Conservation (phyloP, 345 rosid genomes). For the Boechera divaricarpa region DNA sequence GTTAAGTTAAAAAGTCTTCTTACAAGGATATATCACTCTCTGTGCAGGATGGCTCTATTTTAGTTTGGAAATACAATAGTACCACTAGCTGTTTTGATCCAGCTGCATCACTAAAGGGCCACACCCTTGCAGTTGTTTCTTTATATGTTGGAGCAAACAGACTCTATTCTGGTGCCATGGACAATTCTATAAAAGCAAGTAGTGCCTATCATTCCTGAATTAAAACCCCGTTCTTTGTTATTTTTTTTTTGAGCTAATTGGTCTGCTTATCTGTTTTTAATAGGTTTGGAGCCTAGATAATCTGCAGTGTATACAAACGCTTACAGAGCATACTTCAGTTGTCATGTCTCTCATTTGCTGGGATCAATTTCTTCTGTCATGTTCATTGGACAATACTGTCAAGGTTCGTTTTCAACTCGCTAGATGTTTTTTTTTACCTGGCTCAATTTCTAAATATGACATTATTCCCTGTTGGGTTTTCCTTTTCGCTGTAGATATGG, state of each 20-base stretch:
- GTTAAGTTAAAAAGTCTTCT: conserved; percentile 1
- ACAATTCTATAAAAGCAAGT: conserved; percentile 74
- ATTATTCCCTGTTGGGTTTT: background rate
- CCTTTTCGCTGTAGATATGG: conserved; percentile 70
- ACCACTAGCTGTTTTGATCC: conserved; percentile 78
- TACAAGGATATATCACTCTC: conserved; percentile 21
- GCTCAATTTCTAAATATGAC: conserved; percentile 8
- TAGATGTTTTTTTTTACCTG: background rate
- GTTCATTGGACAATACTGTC: conserved; percentile 90
- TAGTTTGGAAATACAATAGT: conserved; percentile 87
- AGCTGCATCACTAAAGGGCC: conserved; percentile 80
- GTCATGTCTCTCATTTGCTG: conserved; percentile 99
- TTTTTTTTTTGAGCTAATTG: conserved; percentile 32
- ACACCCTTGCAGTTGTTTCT: conserved; percentile 73
- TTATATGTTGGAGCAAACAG: conserved; percentile 90
- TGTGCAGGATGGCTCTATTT: conserved; percentile 80
- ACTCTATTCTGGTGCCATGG: conserved; percentile 97
- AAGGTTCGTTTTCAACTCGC: conserved; percentile 46
- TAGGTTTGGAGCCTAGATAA: conserved; percentile 95
- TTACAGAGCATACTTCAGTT: conserved; percentile 80
- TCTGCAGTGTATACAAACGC: conserved; percentile 88
- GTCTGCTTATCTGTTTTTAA: conserved; percentile 6
- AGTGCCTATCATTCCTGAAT: conserved; percentile 21
- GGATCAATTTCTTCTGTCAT: conserved; percentile 97
- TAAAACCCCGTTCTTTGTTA: background rate